phyloP scores from a whole-genome alignment of 768 basidiomycete species.

The Mycena haematopus region DNA sequence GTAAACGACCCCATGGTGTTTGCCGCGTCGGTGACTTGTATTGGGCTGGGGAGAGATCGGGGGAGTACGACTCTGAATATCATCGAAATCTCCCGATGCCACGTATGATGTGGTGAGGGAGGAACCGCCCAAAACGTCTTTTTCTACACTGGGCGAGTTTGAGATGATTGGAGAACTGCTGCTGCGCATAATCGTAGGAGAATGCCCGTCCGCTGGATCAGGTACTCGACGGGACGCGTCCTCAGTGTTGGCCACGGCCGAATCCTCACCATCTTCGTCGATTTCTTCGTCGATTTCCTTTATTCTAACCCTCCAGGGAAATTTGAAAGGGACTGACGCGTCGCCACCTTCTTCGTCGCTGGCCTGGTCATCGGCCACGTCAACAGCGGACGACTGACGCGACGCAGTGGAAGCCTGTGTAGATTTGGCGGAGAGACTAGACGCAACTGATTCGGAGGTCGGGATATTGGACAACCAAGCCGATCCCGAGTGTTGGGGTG shows the following conservation, averaged over 20 bases:
- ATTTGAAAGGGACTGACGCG: conserved; percentile 23
- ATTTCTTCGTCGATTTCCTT: conserved; percentile 19
- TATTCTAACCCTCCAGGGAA: conserved; percentile 17
- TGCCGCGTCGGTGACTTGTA: conserved; percentile 16
- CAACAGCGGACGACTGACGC: conserved; percentile 16
- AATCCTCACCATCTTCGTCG: conserved; percentile 7
- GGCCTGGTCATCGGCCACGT: conserved; percentile 22
- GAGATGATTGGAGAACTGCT: background rate
- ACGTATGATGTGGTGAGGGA: conserved; percentile 15
- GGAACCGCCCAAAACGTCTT: conserved; percentile 13
- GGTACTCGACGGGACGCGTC: conserved; percentile 20
- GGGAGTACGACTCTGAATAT: conserved; percentile 7
- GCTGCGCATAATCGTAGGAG: background rate
- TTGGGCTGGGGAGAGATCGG: conserved; percentile 14
- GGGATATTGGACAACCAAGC: background rate
- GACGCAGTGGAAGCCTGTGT: background rate
- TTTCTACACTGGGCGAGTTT: conserved; percentile 11
- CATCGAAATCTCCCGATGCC: background rate
- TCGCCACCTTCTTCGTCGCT: conserved; percentile 21
- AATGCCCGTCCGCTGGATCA: background rate
- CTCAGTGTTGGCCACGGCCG: background rate
- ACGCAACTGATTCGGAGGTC: background rate
- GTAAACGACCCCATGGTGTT: background rate
- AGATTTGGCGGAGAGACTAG: background rate
- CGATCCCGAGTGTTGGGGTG: conserved; percentile 7